Evolutionary conservation across 2,329 filamentous ascomycete species (phyloP).

Genomic region (Colletotrichum gigasporum): DNA sequence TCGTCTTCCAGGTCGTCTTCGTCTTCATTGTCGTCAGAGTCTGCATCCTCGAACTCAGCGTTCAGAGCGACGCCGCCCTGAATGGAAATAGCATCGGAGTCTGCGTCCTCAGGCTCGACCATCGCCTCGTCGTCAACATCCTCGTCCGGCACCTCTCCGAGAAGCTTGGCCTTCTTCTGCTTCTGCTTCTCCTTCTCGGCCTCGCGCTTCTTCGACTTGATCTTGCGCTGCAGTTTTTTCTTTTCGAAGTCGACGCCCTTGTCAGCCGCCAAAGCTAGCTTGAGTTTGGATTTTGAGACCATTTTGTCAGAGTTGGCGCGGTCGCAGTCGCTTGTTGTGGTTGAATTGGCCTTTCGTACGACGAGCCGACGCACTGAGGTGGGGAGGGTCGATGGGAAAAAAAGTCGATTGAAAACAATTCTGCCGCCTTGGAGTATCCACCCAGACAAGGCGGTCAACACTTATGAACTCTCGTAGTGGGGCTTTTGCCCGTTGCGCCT

Average conservation of each 20-base stretch:
- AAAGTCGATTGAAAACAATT: conserved; percentile 27
- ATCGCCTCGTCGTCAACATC: conserved; percentile 43
- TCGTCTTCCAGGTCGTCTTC: conserved; percentile 41
- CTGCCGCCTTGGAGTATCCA: conserved; percentile 20
- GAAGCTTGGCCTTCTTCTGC: conserved; percentile 39
- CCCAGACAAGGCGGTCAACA: background rate
- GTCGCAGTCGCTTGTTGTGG: conserved; percentile 18
- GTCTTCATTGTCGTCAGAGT: conserved; percentile 37
- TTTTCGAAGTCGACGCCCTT: conserved; percentile 64
- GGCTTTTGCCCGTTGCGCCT: background rate
- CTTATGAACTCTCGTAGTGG: no score
- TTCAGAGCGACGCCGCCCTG: conserved; percentile 42
- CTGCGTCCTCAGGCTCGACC: conserved; percentile 38
- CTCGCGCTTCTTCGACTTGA: conserved; percentile 53
- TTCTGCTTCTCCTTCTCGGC: conserved; percentile 42
- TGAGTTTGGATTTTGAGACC: conserved; percentile 59
- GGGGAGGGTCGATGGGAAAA: conserved; percentile 5
- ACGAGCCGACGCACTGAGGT: conserved; percentile 11
- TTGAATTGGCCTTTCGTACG: background rate
- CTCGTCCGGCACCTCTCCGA: conserved; percentile 29
- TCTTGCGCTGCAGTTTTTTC: conserved; percentile 58
- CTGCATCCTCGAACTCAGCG: conserved; percentile 29
- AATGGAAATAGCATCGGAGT: conserved; percentile 34
- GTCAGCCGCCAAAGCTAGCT: conserved; percentile 63
- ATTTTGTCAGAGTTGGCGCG: conserved; percentile 37